A percentile compares a stretch with the other conserved stretches of the same genome.
phyloP scores from a whole-genome alignment of 2,329 filamentous ascomycete species.

The Colletotrichum sp. region DNA sequence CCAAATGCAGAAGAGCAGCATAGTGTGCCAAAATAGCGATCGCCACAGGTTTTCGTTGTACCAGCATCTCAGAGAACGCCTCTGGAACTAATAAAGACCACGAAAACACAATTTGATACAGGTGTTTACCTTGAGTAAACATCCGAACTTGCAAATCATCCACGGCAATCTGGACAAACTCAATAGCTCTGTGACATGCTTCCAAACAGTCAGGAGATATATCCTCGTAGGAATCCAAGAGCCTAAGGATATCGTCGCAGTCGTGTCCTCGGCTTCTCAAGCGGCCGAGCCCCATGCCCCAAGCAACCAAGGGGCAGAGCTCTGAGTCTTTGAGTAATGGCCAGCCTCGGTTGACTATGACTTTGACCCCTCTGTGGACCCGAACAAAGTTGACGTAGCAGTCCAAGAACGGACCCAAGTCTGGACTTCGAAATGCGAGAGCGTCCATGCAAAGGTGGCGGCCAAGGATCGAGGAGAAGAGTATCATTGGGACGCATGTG shows the following conservation, averaged over 20 bases:
- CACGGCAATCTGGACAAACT: background rate
- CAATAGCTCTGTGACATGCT: background rate
- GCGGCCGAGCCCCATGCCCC: background rate
- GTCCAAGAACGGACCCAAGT: constrained; percentile 30
- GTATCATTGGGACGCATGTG: constrained; percentile 36
- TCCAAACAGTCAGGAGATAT: background rate
- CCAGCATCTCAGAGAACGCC: constrained; percentile 28
- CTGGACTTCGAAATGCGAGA: constrained; percentile 27
- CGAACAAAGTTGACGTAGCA: constrained; percentile 33
- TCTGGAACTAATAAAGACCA: constrained; percentile 29
- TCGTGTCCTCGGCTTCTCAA: background rate
- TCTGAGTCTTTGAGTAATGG: background rate
- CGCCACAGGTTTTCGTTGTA: constrained; percentile 25
- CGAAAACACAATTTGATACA: constrained; percentile 29
- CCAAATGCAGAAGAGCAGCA: constrained; percentile 30
- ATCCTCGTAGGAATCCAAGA: constrained; percentile 3
- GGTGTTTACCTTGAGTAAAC: background rate
- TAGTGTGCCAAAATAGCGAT: constrained; percentile 34
- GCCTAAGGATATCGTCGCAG: background rate
- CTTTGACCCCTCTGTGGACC: constrained; percentile 27
- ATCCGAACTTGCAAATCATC: background rate
- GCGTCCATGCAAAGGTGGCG: constrained; percentile 39
- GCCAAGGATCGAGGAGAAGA: constrained; percentile 38
- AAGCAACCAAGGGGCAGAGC: background rate
- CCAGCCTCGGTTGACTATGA: constrained; percentile 19